phyloP scores from a whole-genome alignment of 1,139 yeast genomes.

The Geotrichum siamense region DNA sequence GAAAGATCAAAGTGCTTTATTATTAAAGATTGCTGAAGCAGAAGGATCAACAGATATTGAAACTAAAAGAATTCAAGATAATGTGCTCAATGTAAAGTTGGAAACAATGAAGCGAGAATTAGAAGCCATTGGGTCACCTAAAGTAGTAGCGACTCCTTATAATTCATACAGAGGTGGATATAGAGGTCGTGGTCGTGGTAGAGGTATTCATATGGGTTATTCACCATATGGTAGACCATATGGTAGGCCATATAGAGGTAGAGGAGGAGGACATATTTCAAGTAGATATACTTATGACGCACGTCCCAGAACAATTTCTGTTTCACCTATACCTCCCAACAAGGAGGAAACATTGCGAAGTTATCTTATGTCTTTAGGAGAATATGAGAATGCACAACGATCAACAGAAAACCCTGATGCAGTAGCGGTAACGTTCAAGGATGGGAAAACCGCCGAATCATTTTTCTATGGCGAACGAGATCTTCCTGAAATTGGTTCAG shows the following conservation, averaged over 20 bases:
- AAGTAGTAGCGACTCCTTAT: constrained; percentile 8
- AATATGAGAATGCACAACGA: constrained; percentile 22
- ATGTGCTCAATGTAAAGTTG: constrained; percentile 31
- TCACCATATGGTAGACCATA: constrained; percentile 22
- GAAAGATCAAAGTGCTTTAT: constrained; percentile 31
- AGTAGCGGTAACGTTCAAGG: constrained; percentile 36
- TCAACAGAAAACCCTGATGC: constrained; percentile 17
- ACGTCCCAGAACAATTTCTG: constrained; percentile 36
- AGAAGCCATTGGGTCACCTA: constrained; percentile 18
- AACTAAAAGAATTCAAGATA: constrained; percentile 29
- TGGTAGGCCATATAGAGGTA: constrained; percentile 22
- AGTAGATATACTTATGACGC: constrained; percentile 33
- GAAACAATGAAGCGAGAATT: constrained; percentile 35
- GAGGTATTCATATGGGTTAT: constrained; percentile 23
- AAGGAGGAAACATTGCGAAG: constrained; percentile 31
- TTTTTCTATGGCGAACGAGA: constrained; percentile 30
- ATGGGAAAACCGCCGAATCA: constrained; percentile 39
- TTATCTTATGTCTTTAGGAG: constrained; percentile 22
- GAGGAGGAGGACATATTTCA: constrained; percentile 23
- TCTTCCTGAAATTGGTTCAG: constrained; percentile 31
- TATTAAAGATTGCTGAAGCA: constrained; percentile 27
- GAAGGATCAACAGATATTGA: constrained; percentile 27
- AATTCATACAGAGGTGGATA: constrained; percentile 19
- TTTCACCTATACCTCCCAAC: constrained; percentile 29
- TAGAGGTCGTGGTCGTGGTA: constrained; percentile 18